Percentiles rank a stretch among this genome's conserved stretches.
phyloP scores from a whole-genome alignment of 2,329 filamentous ascomycete genomes.

The Metarhizium guizhouense region DNA sequence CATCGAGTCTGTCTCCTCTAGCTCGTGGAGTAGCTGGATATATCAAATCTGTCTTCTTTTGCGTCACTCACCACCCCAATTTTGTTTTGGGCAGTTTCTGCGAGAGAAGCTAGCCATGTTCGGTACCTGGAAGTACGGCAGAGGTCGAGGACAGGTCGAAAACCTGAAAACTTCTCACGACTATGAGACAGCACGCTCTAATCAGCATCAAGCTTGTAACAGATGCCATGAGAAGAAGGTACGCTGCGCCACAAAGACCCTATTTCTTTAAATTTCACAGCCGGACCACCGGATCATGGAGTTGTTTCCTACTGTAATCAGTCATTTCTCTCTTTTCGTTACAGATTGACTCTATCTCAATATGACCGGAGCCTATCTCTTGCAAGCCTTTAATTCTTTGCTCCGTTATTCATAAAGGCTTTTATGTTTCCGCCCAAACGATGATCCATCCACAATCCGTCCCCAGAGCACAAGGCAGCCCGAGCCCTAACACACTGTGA shows the following conservation, averaged over 20 bases:
- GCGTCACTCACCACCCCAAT: background rate
- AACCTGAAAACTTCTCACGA: slow-evolving; percentile 26
- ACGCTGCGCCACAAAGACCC: background rate
- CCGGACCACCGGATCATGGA: background rate
- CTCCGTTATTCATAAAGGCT: too few species aligned
- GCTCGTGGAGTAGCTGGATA: background rate
- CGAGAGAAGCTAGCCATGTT: slow-evolving; percentile 19
- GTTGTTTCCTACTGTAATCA: background rate
- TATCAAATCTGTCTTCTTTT: background rate
- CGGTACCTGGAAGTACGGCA: slow-evolving; percentile 29
- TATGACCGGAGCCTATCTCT: too few species aligned
- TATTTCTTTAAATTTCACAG: background rate
- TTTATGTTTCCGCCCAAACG: too few species aligned
- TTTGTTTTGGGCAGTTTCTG: background rate
- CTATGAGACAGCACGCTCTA: slow-evolving; percentile 27
- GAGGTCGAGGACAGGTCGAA: slow-evolving; percentile 27
- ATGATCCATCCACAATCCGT: too few species aligned
- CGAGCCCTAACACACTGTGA: background rate
- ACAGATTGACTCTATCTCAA: too few species aligned
- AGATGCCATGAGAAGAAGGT: slow-evolving; percentile 32
- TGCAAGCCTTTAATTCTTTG: too few species aligned
- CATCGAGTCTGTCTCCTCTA: too few species aligned
- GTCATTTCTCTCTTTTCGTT: background rate
- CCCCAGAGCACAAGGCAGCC: background rate
- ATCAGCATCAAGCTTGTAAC: slow-evolving; percentile 29